phyloP scores from a whole-genome alignment of 2,329 filamentous ascomycete genomes.

The Ceratocystis huliohia region DNA sequence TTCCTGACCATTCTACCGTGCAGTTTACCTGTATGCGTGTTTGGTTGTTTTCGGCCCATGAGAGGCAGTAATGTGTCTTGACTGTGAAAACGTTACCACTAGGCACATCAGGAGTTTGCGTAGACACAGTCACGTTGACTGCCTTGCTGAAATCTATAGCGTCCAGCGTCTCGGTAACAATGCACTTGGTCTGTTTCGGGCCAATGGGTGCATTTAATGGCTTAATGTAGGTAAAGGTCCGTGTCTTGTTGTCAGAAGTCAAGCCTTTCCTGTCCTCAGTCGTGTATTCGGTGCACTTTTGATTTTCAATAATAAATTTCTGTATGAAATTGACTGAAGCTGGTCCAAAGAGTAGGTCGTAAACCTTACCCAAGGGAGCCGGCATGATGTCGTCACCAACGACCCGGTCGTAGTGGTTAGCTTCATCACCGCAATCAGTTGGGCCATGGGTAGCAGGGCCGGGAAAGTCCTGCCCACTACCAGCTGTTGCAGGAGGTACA shows the following conservation, averaged over 20 bases:
- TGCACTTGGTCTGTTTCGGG: slow-evolving; percentile 87
- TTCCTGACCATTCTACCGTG: slow-evolving; percentile 88
- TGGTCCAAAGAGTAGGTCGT: slow-evolving; percentile 74
- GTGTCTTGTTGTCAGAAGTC: slow-evolving; percentile 58
- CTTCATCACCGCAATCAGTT: slow-evolving; percentile 71
- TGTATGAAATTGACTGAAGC: slow-evolving; percentile 68
- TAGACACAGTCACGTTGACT: slow-evolving; percentile 68
- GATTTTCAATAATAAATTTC: slow-evolving; percentile 73
- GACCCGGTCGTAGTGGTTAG: slow-evolving; percentile 69
- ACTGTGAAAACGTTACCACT: slow-evolving; percentile 82
- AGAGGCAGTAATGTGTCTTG: slow-evolving; percentile 89
- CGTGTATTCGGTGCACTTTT: slow-evolving; percentile 79
- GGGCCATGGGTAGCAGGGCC: slow-evolving; percentile 70
- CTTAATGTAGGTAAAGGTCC: slow-evolving; percentile 81
- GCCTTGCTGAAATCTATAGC: slow-evolving; percentile 75
- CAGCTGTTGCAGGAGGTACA: slow-evolving; percentile 30
- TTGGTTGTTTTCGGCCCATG: slow-evolving; percentile 76
- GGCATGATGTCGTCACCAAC: slow-evolving; percentile 76
- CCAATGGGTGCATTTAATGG: slow-evolving; percentile 74
- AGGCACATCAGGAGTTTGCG: slow-evolving; percentile 87
- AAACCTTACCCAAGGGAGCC: slow-evolving; percentile 84
- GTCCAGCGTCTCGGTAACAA: slow-evolving; percentile 76
- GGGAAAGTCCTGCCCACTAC: slow-evolving; percentile 55
- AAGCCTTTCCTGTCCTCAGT: slow-evolving; percentile 75
- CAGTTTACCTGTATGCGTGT: slow-evolving; percentile 82